Evolutionary conservation across 2,329 filamentous ascomycete genomes (phyloP), one percentile per base, ranked within the genome.

Genomic region (Orbilia quercus): DNA sequence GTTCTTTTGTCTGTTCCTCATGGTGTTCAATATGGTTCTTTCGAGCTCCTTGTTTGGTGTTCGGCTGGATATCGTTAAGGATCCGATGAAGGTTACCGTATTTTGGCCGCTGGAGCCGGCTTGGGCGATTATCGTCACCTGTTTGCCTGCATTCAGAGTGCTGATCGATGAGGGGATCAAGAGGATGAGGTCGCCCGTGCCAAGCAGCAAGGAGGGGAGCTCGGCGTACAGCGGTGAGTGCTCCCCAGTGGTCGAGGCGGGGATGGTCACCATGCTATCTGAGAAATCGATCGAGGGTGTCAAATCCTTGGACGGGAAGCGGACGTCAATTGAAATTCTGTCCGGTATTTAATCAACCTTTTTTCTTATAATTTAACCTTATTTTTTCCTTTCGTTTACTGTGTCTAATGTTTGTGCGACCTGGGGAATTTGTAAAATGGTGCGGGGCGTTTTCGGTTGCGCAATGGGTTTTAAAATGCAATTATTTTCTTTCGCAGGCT

Each of bases 1-100:
- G 18, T 57, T 57, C 53, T 44, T 57, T 14, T 57, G 53, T 25
- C 16, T 44, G 18, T 57, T 57, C 20, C 22, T 57, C 7, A 57
- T 42, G 36, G 20, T 42, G 20, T 44, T 57, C 22, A 44, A 57
- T 18, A 20, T 57, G 34, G 34, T 40, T 9, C 38, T 57, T n/a
- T 57, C 53, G 34, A 57, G 34, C 20, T 44, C 38, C 4, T 25
- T 44, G 14, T 57, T 44, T n/a, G 53, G 53, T 18, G 28, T 14
- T 25, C 53, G 53, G 2, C 48, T 53, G 2, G 1, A 25, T 7
- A 18, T 53, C n/a, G 48, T 53, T 14, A 1, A 36, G 7, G 48
- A 53, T 20, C 28, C 28, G 25, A 12, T 53, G 5, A 36, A 57
- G 14, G 38, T 31, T 31, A n/a, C 20, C 9, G 18, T 57, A 7